Evolutionary conservation across 2,329 filamentous ascomycete species (phyloP), one percentile per base, ranked within the genome.

Genomic region (Emmonsiellopsis sp.): DNA sequence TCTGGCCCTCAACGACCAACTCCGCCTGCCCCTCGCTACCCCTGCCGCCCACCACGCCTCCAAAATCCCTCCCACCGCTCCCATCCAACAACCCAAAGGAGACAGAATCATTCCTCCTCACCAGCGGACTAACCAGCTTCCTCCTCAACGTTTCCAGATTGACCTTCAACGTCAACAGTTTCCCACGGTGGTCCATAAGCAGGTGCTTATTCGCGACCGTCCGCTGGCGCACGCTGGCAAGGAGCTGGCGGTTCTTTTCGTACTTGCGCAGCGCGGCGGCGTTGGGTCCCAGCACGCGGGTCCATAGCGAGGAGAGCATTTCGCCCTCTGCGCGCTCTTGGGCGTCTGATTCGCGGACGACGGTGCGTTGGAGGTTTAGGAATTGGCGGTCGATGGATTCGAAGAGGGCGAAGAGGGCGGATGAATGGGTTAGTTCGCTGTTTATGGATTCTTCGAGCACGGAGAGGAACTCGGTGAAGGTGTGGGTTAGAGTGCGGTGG

Each of bases 341-440:
- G 5, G 81, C 80, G 57, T 87, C 85, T 17, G 85, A 83, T 71
- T 96, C 91, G 62, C 89, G 87, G 53, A 88, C 85, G 8, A 95
- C 90, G 5, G 84, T 87, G 56, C 90, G 85, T 58, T 88, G 88
- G 0, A 96, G 79, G 67, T 93, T 94, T 57, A 90, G 79, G 70
- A 96, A 95, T 67, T 95, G 89, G 51, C 84, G 81, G 71, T 97
- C 92, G 61, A 96, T 90, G 55, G 84, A 82, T 67, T 95, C 90
- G 68, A 96, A 96, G n/a, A 95, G 83, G 3, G 82, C 82, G 68
- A 95, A 95, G 11, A 96, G 81, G 1, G 83, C 81, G 1, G 90
- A 81, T 42, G 85, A 87, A 70, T 92, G 86, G 52, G 84, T 84
- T 17, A 96, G 77, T 70, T 97, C 91, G 59, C 81, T 86, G 62